phyloP scores from a whole-genome alignment of 768 basidiomycete genomes.

The Terana coerulea region DNA sequence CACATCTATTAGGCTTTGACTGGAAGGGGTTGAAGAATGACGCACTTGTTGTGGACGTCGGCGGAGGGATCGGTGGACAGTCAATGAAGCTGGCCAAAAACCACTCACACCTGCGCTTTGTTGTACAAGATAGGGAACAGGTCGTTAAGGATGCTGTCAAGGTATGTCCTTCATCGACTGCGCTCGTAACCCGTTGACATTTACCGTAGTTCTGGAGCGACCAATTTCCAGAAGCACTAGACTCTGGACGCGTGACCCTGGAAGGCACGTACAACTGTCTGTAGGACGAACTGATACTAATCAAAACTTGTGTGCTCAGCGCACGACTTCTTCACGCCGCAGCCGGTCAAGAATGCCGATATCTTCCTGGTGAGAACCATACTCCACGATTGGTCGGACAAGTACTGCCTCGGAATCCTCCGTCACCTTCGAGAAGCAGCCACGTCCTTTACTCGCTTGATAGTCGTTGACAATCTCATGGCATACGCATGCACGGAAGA shows the following conservation, averaged over 20 bases:
- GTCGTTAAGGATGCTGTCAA: slow-evolving; percentile 15
- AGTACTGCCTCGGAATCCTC: slow-evolving; percentile 25
- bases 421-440: slow-evolving; percentile 21
- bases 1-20: slow-evolving; percentile 18
- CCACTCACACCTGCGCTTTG: slow-evolving; percentile 20
- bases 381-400: slow-evolving; percentile 32
- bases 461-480: slow-evolving; percentile 23
- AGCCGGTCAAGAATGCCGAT: slow-evolving; percentile 23
- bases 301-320: neutral
- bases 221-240: neutral
- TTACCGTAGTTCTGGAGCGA: neutral
- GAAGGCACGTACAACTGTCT: neutral
- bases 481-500: slow-evolving; percentile 20
- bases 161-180: neutral
- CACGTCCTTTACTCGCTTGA: slow-evolving; percentile 19
- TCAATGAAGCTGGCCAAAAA: slow-evolving; percentile 19
- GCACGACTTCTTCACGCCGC: slow-evolving; percentile 26
- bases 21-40: slow-evolving; percentile 21
- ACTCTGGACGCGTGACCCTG: neutral
- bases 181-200: neutral
- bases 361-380: slow-evolving; percentile 25
- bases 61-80: slow-evolving; percentile 27
- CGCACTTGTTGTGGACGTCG: slow-evolving; percentile 31
- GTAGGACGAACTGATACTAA: neutral
- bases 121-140: slow-evolving; percentile 28